Evolutionary conservation across 352 stramenopile species (phyloP).

Genomic region (Phytophthora macrochlamydospora): DNA sequence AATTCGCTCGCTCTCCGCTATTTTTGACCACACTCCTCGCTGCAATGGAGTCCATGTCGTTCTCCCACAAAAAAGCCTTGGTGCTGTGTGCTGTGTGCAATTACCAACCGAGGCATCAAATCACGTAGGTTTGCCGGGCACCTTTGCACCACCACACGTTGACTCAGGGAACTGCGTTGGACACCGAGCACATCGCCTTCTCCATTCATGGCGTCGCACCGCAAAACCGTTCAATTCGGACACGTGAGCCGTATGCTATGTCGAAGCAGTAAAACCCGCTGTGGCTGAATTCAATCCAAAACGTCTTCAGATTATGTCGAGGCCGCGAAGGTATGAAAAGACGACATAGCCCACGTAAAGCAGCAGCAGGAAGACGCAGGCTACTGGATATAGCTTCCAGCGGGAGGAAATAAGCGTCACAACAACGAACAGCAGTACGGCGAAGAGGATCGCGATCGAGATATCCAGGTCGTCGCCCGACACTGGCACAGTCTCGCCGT

Average conservation of each 20-base stretch:
- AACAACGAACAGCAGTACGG: constrained; percentile 61
- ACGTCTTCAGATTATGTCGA: constrained; percentile 46
- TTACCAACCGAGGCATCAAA: not conserved
- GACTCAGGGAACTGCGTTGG: not conserved
- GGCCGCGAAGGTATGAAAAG: constrained; percentile 59
- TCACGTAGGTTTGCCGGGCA: too few relatives aligned
- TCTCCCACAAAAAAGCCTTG: not conserved
- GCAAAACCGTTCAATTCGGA: not conserved
- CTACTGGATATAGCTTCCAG: constrained; percentile 54
- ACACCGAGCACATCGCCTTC: not conserved
- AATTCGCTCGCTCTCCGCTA: not conserved
- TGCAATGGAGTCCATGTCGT: too few relatives aligned
- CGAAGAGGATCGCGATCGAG: constrained; percentile 73
- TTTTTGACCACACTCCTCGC: not conserved
- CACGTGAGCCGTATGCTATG: too few relatives aligned
- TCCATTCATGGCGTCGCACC: not conserved
- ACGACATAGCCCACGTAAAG: constrained; percentile 66
- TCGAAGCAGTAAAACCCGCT: too few relatives aligned
- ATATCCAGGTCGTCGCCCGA: constrained; percentile 57
- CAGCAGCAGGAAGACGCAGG: constrained; percentile 46
- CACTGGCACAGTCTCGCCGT: constrained; percentile 54
- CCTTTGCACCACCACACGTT: not conserved
- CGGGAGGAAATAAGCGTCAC: constrained; percentile 49
- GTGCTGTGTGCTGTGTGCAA: not conserved
- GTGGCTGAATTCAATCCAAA: not conserved